Evolutionary conservation across 768 basidiomycete species (phyloP), one percentile per base, ranked within the genome.

Genomic region (Trametopsis cervina): DNA sequence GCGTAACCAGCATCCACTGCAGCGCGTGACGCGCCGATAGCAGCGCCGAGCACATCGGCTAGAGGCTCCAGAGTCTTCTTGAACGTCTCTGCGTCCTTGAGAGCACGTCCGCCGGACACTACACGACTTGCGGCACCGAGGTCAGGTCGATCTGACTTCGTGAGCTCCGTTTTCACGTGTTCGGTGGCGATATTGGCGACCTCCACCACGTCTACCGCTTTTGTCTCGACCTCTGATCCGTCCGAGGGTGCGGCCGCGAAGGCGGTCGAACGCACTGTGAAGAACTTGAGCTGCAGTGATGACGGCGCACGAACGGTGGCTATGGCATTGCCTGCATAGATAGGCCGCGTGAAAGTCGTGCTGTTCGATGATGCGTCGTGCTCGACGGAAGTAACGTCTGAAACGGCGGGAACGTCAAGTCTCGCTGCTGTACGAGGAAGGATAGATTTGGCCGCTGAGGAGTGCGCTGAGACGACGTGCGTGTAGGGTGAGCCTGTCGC

Each of bases 1-100:
- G 91, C 92, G 60, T 98, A 98, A 1, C 96, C 96, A 22, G 93
- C 90, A 64, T 99, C 96, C 15, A 99, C 96, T 3, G 96, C 96
- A 4, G 96, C 96, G 46, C 96, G 82, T 17, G 90, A 93, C n/a
- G 96, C 96, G 50, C 96, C 96, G 51, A 99, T 89, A 23, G 95
- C 95, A 7, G 96, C 96, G 35, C 90, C 91, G 18, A 99, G 75
- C 1, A 76, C 82, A 62, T 98, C 96, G 2, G 95, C 96, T 15
- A 98, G 78, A 0, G 96, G 96, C 58, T 92, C 85, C 29, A 98
- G 70, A 9, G 85, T 85, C 24, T 75, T 66, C 44, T 83, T 78
- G 68, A 99, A 99, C n/a, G 86, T 93, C 60, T 93, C 88, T 27
- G 89, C 87, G 54, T 88, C 87, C 75, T 96, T 98, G 60, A 98